Evolutionary conservation across 768 basidiomycete genomes (phyloP), one percentile per base, ranked within the genome.

Genomic region (Jaapia argillacea): DNA sequence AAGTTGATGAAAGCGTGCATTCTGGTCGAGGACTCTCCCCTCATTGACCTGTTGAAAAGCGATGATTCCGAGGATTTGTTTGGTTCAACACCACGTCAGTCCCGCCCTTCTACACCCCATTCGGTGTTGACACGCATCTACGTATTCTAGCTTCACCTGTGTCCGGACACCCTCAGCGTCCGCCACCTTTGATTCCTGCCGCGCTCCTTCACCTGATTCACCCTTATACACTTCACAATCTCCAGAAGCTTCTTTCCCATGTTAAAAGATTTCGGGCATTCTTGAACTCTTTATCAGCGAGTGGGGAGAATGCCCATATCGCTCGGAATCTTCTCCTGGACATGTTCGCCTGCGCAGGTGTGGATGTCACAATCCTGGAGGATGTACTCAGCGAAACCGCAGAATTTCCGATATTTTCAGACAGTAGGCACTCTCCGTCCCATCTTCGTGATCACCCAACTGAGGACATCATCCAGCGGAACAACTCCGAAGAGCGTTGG

Each of bases 301-400:
- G 70, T 33, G 72, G 69, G 46, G 79, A 83, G 57, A 78, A 68
- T 46, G 68, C 81, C 4, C 74, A 76, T 42, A 75, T 81, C 26
- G 82, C 83, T 1, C 76, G 74, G 52, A 71, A 74, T 33, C 63
- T 77, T 26, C 61, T 88, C 2, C 53, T 78, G 41, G 85, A 87
- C 55, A 55, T 73, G 18, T 67, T 87, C 13, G 72, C 77, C 50
- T 71, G 65, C 49, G 83, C 81, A 27, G 82, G 83, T 12, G 61
- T 88, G 27, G 67, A 85, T 49, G 61, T 88, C 36, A 62, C 57
- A 36, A 68, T 56, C 0, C 54, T 89, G 46, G 69, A 75, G 22
- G 48, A 59, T 4, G 49, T 77, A 28, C 61, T 88, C 1, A 55
- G 59, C 10, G 67, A 66, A 13, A 52, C 63, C 4, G 33, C 65